A percentile compares a stretch with the other conserved stretches of the same genome.
phyloP scores from a whole-genome alignment of 768 basidiomycete genomes.

The Trametes maxima region DNA sequence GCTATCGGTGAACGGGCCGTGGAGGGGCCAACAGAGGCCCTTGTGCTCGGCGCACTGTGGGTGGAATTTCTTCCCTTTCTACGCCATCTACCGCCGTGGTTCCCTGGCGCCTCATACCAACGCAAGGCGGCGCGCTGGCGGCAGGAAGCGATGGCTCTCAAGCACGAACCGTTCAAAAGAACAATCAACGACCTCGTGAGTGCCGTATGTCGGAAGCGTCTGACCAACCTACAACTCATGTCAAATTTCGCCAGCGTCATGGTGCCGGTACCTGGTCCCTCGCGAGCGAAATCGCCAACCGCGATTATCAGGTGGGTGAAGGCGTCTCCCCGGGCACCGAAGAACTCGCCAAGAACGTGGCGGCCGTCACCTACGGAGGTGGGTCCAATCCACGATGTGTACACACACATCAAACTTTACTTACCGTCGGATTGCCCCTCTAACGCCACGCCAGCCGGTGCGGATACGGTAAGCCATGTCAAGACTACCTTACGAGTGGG shows the following conservation, averaged over 20 bases:
- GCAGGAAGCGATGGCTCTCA: not conserved
- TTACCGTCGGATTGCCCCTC: not conserved
- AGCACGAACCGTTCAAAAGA: conserved; percentile 13
- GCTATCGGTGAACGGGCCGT: conserved; percentile 5
- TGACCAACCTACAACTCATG: not conserved
- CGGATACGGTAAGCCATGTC: conserved; percentile 18
- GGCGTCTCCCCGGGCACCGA: conserved; percentile 8
- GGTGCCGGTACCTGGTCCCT: conserved; percentile 4
- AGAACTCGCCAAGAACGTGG: conserved; percentile 12
- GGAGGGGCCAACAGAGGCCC: conserved; percentile 3
- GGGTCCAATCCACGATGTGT: not conserved
- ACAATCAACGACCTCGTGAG: conserved; percentile 3
- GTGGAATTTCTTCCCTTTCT: conserved; percentile 18
- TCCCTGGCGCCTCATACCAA: conserved; percentile 29
- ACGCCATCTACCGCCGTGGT: conserved; percentile 26
- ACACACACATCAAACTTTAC: not conserved
- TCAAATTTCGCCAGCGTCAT: not conserved
- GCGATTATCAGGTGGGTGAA: conserved; percentile 1
- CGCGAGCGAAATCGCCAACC: conserved; percentile 5
- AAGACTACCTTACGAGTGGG: no score
- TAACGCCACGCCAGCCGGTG: conserved; percentile 12
- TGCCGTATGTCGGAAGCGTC: not conserved
- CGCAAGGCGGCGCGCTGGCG: conserved; percentile 1
- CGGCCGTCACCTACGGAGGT: conserved; percentile 22
- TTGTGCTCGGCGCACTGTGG: conserved; percentile 7